Evolutionary conservation across 2,329 filamentous ascomycete species (phyloP), one percentile per base, ranked within the genome.

Genomic region (Aspergillus brasiliensis): DNA sequence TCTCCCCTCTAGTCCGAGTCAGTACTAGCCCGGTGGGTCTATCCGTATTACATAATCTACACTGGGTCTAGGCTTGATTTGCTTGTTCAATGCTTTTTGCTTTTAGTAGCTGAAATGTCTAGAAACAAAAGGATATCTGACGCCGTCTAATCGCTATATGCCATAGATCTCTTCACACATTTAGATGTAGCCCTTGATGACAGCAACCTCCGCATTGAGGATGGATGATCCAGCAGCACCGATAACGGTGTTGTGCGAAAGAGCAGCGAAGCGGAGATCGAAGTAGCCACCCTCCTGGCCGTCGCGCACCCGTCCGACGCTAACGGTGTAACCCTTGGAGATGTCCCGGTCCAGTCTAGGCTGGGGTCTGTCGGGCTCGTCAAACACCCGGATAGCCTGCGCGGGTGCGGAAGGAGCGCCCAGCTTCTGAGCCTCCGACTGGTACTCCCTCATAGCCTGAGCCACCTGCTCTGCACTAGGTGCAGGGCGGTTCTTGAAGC

Each of bases 151-250:
- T 57, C 56, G 48, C 60, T 65, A 53, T 64, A 62, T 59, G 48
- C 51, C 23, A 57, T 54, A 51, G 19, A 52, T 27, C 31, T 51
- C 42, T 52, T 57, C 56, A 25, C 17, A 19, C 62, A 34, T 62
- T 62, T 82, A 92, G 64, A 93, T 83, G 71, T 89, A 91, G 5
- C 93, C 94, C 82, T 96, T 96, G 66, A 97, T 85, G 10, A 97
- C 88, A 23, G 92, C 92, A 27, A 92, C 92, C 77, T 97, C 94
- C 27, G 93, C 92, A 71, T 98, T 98, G 69, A 98, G 78, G 78
- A 98, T 97, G 31, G 91, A 96, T 2, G 92, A 96, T 10, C 95
- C 95, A n/a, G 94, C 93, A 31, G 95, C 95, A 66, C 94, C 94
- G 74, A 99, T 94, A 58, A 99, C 90, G 62, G 94, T 91, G 72